Evolutionary conservation across 441 rosid genomes (phyloP), one percentile per base, ranked within the genome.

Genomic region (Croton laevigatus): DNA sequence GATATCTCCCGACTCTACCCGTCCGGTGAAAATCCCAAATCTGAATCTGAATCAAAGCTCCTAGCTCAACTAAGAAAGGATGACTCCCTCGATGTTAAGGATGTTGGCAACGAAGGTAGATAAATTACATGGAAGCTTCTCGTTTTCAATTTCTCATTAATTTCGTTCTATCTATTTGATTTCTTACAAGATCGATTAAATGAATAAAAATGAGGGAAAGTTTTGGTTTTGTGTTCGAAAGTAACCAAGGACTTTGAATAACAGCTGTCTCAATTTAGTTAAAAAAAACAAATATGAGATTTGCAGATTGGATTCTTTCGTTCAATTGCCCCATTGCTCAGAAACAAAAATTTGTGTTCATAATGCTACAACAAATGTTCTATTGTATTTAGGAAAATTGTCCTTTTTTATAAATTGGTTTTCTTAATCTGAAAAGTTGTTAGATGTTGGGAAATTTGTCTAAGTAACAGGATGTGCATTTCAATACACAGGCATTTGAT

Each of bases 101-200:
- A 82, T 59, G 83, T 83, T 54, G 63, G 73, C 48, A 83, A 76
- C 70, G 73, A 88, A 84, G 89, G 93, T 86, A 49, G 72, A 20
- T 3, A 38, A 38, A 44, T 14, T 37, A n/a, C 4, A 16, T 59
- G 38, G 5, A 14, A 48, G 0, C 37, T 22, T 11, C 27, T 32
- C n/a, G 8, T 9, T 34, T 48, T 38, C 4, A 36, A 46, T 36
- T 19, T n/a, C 37, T 52, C 14, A 1, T 12, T 53, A 55, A 7
- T 5, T 42, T 46, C 69, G 13, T 11, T 16, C 44, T 46, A 16
- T 65, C 16, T 49, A 17, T 73, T 54, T 37, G 59, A 17, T 36
- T 69, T 63, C 27, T 48, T 64, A 45, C 69, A 48, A 66, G 32
- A 27, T 27, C 32, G 32, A 2, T 27, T 27, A 72, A 61, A 62